phyloP scores from a whole-genome alignment of 2,329 filamentous ascomycete genomes.

The Colletotrichum sp. region DNA sequence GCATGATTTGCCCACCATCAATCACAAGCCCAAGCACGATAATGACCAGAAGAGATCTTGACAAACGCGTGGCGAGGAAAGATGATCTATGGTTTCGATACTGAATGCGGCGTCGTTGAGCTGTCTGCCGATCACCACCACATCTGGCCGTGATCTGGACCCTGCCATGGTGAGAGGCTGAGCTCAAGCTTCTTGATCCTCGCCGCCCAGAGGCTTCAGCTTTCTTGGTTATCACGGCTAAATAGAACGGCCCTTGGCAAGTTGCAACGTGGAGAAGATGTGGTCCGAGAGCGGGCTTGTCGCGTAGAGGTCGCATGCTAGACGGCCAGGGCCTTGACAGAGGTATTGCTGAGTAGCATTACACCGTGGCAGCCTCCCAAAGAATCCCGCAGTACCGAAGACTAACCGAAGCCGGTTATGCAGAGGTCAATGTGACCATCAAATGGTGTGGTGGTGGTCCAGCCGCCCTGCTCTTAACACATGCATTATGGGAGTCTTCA shows the following conservation, averaged over 20 bases:
- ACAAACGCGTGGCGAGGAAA: not conserved
- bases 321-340: not conserved
- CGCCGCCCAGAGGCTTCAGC: conserved; percentile 2
- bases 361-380: not conserved
- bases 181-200: conserved; percentile 15
- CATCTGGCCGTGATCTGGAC: not conserved
- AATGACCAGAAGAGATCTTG: not conserved
- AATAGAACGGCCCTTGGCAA: conserved; percentile 7
- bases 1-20: not conserved
- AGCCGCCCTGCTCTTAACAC: not conserved
- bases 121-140: not conserved
- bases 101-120: not conserved
- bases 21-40: not conserved
- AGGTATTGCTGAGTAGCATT: not conserved
- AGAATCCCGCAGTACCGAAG: not conserved
- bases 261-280: not conserved
- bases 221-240: conserved; percentile 5
- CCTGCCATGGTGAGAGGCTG: conserved; percentile 12
- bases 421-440: conserved; percentile 11
- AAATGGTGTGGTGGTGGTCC: conserved; percentile 2
- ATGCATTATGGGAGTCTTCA: conserved; percentile 5
- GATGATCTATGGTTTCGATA: not conserved
- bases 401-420: not conserved
- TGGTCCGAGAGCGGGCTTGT: not conserved
- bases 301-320: not conserved